Evolutionary conservation across 805 yeast species (phyloP), one percentile per base, ranked within the genome.

Genomic region (Candida manassasensis): DNA sequence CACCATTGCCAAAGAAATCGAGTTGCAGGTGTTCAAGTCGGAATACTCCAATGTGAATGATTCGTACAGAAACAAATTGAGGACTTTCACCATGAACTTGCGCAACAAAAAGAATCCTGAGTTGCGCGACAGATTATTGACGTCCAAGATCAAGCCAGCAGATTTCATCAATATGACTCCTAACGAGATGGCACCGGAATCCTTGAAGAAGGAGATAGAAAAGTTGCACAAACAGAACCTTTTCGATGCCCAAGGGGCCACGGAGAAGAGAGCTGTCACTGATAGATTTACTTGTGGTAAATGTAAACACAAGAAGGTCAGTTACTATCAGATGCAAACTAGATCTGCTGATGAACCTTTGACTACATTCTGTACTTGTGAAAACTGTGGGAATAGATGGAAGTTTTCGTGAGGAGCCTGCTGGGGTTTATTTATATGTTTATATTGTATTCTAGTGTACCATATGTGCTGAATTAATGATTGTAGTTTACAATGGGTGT

Each of bases 271-370:
- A 50, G 95, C 97, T 1, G 88, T 87, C 25, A 93, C 98, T 6
- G 97, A 90, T 59, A 73, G 97, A 59, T 93, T 93, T 60, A 83
- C 95, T 2, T 93, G 98, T 64, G 97, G 97, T 34, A 93, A 90
- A 61, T 93, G 98, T 75, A 93, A 90, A 63, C 90, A 88, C 59
- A 88, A 89, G 73, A 88, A 87, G 69, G 98, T 93, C 27, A 84
- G 95, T 49, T 93, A 93, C 60, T 90, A 89, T 62, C 98, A 93
- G 67, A 75, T 93, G 82, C 98, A 93, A 70, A 93, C 98, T 21
- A 75, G 98, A 63, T 85, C 96, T 39, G 98, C 98, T 13, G 98
- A 93, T 77, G 98, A 93, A 63, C 98, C 98, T 40, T 75, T 93
- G 52, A 93, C 98, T 6, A 93, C 98, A 1, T 93, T 93, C 58